Percentiles rank a stretch among this genome's conserved stretches.
These are phyloP conservation scores for Macadamia tetraphylla DNA, from an alignment of 164 flowering plant genomes.

Conservation along the genomic window DNA sequence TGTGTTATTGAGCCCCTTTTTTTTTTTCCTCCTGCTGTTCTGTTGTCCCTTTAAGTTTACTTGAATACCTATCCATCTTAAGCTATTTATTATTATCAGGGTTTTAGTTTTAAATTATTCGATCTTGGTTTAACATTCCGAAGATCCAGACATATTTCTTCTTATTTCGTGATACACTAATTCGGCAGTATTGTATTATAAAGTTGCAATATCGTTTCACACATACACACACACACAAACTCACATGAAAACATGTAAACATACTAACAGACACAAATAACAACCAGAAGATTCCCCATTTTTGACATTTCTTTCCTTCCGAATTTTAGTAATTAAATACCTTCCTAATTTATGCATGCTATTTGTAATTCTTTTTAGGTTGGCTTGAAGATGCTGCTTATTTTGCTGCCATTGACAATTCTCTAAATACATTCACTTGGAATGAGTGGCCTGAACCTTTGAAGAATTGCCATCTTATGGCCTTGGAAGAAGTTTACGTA, in stretches of 20 bases:
- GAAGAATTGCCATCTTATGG: constrained; percentile 74
- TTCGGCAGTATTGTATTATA: background rate
- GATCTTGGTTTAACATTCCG: too few relatives aligned
- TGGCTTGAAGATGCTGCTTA: constrained; percentile 98
- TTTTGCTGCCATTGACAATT: constrained; percentile 85
- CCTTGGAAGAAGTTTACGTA: constrained; percentile 75
- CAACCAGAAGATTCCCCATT: background rate
- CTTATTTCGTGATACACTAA: background rate
- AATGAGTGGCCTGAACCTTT: constrained; percentile 92
- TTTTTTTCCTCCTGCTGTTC: background rate
- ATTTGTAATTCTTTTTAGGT: constrained; percentile 35
- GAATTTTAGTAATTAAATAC: background rate
- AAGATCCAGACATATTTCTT: background rate
- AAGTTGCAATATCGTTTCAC: background rate
- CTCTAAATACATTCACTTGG: constrained; percentile 63
- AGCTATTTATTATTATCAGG: too few relatives aligned
- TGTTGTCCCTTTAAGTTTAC: background rate
- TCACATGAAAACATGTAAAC: background rate
- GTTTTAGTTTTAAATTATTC: too few relatives aligned
- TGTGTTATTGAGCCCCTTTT: background rate
- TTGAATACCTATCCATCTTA: too few relatives aligned
- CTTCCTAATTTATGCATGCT: background rate
- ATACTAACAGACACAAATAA: background rate
- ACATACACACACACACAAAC: background rate
- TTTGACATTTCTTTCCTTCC: background rate